A percentile compares a stretch with the other conserved stretches of the same genome.
Evolutionary conservation across 164 flowering plant species (phyloP).

Genomic region (Liquidambar formosana): DNA sequence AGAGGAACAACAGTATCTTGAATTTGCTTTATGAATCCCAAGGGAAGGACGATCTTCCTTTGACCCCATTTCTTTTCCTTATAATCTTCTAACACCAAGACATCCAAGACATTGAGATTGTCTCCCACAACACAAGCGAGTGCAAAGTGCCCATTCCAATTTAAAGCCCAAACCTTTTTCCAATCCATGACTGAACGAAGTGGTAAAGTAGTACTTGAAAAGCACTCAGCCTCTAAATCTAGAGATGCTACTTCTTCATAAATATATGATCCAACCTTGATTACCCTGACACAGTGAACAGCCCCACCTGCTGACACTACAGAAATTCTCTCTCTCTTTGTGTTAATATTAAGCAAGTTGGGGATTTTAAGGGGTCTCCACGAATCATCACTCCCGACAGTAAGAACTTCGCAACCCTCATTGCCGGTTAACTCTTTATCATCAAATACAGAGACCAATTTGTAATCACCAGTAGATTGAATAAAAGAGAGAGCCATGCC

Average conservation of each 20-base stretch:
- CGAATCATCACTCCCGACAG: neutral
- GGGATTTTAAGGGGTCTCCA: slow-evolving; percentile 4
- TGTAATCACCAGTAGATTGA: neutral
- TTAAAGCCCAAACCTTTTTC: neutral
- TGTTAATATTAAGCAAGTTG: neutral
- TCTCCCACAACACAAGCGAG: neutral
- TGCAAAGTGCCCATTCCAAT: neutral
- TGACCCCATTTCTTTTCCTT: slow-evolving; percentile 10
- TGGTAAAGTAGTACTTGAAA: neutral
- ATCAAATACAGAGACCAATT: slow-evolving; percentile 1
- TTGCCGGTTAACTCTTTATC: neutral
- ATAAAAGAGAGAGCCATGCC: slow-evolving; percentile 1
- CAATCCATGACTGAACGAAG: neutral
- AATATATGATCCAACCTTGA: neutral
- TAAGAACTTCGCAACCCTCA: neutral
- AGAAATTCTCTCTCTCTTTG: neutral
- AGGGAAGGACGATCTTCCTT: neutral
- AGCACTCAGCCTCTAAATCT: slow-evolving; percentile 1
- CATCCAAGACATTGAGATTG: slow-evolving; percentile 8
- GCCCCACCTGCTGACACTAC: neutral
- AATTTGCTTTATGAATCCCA: neutral
- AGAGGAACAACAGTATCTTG: neutral
- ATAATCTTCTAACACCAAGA: slow-evolving; percentile 14
- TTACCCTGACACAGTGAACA: neutral
- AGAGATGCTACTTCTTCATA: neutral